phyloP scores from a whole-genome alignment of 2,329 filamentous ascomycete genomes.

The Colletotrichum siamense region DNA sequence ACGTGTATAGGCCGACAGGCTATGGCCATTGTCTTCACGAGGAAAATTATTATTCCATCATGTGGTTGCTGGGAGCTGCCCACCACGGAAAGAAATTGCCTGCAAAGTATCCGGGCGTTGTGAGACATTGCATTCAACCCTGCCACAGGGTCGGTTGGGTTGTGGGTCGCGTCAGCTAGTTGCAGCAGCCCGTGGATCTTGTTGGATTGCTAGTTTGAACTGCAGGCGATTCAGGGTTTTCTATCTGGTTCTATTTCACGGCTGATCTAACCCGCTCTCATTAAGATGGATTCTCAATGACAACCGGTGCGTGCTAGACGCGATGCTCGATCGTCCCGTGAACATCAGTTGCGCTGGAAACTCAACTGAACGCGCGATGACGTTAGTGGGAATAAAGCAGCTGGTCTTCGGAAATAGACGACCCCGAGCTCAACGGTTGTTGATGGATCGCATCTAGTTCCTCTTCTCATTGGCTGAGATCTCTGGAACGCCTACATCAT shows the following conservation, averaged over 20 bases:
- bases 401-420: not conserved
- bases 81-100: not conserved
- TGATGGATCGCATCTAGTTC: not conserved
- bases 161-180: constrained; percentile 9
- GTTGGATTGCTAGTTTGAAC: not conserved
- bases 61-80: not conserved
- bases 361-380: not conserved
- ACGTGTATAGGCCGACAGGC: not conserved
- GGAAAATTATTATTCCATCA: not conserved
- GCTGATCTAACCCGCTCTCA: accelerated
- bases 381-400: not conserved
- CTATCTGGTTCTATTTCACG: not conserved
- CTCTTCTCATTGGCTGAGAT: not conserved
- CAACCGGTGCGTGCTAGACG: not conserved
- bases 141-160: not conserved
- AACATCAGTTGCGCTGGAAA: not conserved
- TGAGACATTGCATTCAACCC: not conserved
- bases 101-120: not conserved
- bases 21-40: not conserved
- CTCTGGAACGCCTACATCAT: not conserved
- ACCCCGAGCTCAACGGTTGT: not conserved
- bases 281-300: not conserved
- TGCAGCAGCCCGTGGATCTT: not conserved
- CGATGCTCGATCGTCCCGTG: not conserved
- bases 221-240: not conserved